Base-by-base conservation (phyloP, 2,329 filamentous ascomycete genomes). In the Exserohilum turcica region DNA sequence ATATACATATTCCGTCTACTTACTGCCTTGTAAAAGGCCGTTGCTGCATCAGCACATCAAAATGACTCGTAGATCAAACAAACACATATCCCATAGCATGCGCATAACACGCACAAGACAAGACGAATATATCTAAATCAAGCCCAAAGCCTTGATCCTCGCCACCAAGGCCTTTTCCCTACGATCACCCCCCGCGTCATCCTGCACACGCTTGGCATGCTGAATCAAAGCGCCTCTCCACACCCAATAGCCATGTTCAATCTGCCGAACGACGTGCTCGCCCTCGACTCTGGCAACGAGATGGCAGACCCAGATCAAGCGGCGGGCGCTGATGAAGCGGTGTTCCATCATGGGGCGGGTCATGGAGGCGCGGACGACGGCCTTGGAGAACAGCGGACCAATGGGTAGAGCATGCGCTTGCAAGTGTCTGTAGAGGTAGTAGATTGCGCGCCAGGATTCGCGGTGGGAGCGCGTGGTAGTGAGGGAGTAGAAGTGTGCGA, bases 401-500 rank as follows among this genome's bases (percentile, higher is more conserved):
- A 74, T 65, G 2, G 64, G 54, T 3, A 68, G 54, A 0, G 61
- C 46, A 33, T 70, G 27, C 1, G 43, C 12, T n/a, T 31, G 24
- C 4, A 73, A 49, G 49, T 73, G 68, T 33, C 54, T 52, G 55
- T 70, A 72, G 2, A 74, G 45, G 21, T 64, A 65, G 43, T 67
- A 63, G 3, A 70, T 60, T 2, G 62, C 60, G 21, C 70, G 69
- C 63, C 60, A 67, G 19, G 54, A 54, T 31, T 64, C 53, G 3
- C 54, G 56, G 6, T 52, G 50, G 24, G 56, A 63, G 13, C 61
- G 60, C 8, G 65, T 65, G 18, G 44, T 60, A 42, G 69, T 62
- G 18, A 66, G 37, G 1, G 71, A 68, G 52, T 71, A 72, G 40
- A 71, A 65, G 44, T 71, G 57, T 6, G 70, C 72, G 28, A 74